phyloP scores from a whole-genome alignment of 768 basidiomycete genomes.

The Fomitopsis serialis region DNA sequence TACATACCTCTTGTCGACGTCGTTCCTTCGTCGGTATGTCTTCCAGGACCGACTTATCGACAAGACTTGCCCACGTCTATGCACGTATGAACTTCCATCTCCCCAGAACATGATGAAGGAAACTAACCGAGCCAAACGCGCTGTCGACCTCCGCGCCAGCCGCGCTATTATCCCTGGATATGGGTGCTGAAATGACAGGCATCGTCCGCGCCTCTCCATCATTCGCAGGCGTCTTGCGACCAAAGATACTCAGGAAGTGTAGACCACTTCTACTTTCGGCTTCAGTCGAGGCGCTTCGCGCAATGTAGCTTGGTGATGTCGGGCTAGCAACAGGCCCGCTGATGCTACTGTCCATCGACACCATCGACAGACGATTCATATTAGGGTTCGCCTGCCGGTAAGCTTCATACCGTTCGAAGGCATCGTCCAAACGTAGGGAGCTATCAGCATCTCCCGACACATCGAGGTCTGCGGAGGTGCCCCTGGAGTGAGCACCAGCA shows the following conservation, averaged over 20 bases:
- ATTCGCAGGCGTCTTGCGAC: constrained; percentile 49
- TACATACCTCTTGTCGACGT: constrained; percentile 75
- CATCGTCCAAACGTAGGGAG: constrained; percentile 57
- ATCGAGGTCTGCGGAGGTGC: constrained; percentile 47
- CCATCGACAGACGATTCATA: constrained; percentile 54
- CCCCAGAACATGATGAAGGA: constrained; percentile 2
- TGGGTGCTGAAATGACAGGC: constrained; percentile 63
- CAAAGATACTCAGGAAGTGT: constrained; percentile 59
- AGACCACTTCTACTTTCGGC: constrained; percentile 34
- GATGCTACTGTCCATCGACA: constrained; percentile 45
- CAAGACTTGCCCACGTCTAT: constrained; percentile 89
- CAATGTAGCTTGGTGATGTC: constrained; percentile 6
- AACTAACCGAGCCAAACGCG: constrained; percentile 61
- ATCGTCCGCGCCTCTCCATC: constrained; percentile 39
- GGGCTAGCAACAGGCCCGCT: constrained; percentile 21
- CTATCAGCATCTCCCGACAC: constrained; percentile 12
- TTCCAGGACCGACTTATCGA: constrained; percentile 78
- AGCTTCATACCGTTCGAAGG: constrained; percentile 86
- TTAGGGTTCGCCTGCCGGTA: constrained; percentile 53
- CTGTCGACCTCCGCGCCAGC: constrained; percentile 40
- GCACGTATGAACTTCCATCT: constrained; percentile 1
- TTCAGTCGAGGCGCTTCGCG: constrained; percentile 20
- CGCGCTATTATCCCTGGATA: constrained; percentile 28
- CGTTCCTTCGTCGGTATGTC: constrained; percentile 77
- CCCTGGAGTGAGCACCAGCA: constrained; percentile 27